These are phyloP conservation scores for Saccharomyces hybrid DNA, from an alignment of 1,139 yeast genomes.

Conservation along the genomic window DNA sequence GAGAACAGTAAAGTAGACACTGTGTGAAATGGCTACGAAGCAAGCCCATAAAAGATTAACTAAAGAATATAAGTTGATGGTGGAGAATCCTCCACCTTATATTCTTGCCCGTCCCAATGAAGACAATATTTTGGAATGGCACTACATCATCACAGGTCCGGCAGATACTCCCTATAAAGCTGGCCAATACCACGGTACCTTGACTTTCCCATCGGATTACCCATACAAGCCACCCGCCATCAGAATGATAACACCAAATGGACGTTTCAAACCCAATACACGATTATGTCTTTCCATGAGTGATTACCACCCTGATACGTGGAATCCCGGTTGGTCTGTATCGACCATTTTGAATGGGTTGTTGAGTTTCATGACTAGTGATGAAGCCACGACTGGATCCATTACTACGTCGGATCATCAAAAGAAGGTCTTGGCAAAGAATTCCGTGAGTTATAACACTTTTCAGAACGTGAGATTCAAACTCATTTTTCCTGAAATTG, in stretches of 20 bases:
- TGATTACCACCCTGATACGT: conserved; percentile 85
- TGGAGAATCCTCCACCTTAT: conserved; percentile 72
- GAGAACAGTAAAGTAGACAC: not conserved
- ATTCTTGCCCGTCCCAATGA: conserved; percentile 82
- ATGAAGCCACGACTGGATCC: conserved; percentile 51
- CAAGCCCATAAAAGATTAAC: conserved; percentile 46
- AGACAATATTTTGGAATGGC: conserved; percentile 57
- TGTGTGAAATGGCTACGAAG: conserved; percentile 43
- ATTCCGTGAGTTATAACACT: conserved; percentile 61
- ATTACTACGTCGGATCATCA: conserved; percentile 47
- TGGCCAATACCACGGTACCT: conserved; percentile 86
- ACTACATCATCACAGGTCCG: conserved; percentile 56
- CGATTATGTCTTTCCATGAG: conserved; percentile 81
- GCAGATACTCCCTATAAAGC: conserved; percentile 75
- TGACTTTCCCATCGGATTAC: conserved; percentile 76
- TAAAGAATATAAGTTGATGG: conserved; percentile 69
- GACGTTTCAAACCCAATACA: conserved; percentile 68
- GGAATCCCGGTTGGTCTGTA: conserved; percentile 97
- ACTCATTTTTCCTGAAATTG: conserved; percentile 61
- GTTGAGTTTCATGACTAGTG: conserved; percentile 73
- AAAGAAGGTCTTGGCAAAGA: conserved; percentile 41
- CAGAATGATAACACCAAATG: conserved; percentile 80
- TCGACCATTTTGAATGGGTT: conserved; percentile 78
- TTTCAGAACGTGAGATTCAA: conserved; percentile 42
- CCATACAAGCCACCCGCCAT: conserved; percentile 93